Conservation (phyloP, 148 eudicot genomes). For the Rhododendron griersonianum region DNA sequence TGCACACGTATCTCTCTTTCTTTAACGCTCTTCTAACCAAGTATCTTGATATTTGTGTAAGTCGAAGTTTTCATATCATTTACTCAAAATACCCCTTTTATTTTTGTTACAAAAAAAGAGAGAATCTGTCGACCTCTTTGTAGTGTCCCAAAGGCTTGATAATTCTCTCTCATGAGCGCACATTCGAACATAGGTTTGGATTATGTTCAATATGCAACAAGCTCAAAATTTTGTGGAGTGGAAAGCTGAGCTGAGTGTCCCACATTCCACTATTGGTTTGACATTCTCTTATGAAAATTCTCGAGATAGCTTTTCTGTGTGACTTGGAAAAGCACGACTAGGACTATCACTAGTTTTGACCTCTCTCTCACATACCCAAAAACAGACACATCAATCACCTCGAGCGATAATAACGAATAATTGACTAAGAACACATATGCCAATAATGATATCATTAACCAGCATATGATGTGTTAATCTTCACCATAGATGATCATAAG, state of each 20-base stretch:
- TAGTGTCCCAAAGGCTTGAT: neutral
- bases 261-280: neutral
- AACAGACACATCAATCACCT: neutral
- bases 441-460: neutral
- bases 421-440: neutral
- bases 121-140: neutral
- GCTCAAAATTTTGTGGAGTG: neutral
- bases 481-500: constrained; percentile 1
- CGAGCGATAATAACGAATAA: constrained; percentile 1
- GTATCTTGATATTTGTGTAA: neutral
- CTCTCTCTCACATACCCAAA: neutral
- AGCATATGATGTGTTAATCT: constrained; percentile 7
- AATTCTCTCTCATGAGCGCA: neutral
- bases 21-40: neutral
- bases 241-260: constrained; percentile 1
- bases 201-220: neutral
- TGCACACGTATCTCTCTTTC: neutral
- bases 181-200: neutral
- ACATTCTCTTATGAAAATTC: constrained; percentile 2
- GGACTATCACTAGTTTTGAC: neutral
- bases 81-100: neutral
- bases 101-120: neutral
- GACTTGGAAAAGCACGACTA: constrained; percentile 10
- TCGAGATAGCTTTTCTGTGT: neutral
- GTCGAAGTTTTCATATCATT: neutral